phyloP scores from a whole-genome alignment of 2,329 filamentous ascomycete genomes.

The Dryadomyces sulphureus region DNA sequence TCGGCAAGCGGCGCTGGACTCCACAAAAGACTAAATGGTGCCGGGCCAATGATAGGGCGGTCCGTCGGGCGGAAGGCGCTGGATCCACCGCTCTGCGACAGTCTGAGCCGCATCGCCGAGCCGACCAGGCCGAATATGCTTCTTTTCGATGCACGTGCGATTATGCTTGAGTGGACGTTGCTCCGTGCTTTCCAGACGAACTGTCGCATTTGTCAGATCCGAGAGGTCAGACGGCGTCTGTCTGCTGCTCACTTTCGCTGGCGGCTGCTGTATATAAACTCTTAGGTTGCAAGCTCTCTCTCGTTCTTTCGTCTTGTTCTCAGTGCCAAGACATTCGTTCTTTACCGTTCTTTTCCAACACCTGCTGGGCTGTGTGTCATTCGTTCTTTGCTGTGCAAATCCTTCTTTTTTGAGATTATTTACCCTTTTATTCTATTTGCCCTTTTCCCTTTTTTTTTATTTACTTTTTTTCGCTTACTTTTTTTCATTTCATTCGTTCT shows the following conservation, averaged over 20 bases:
- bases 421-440: not conserved
- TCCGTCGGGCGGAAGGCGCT: not conserved
- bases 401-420: constrained; percentile 11
- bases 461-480: constrained; percentile 15
- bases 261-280: not conserved
- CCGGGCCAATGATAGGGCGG: too few relatives aligned
- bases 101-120: constrained; percentile 13
- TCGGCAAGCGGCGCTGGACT: too few relatives aligned
- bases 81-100: constrained; percentile 11
- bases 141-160: not conserved
- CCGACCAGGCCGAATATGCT: not conserved
- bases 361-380: constrained; percentile 23
- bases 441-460: constrained; percentile 8
- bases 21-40: too few relatives aligned
- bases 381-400: constrained; percentile 30
- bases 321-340: constrained; percentile 12
- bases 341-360: constrained; percentile 25
- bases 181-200: too few relatives aligned
- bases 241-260: too few relatives aligned
- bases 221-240: too few relatives aligned
- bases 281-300: constrained; percentile 4
- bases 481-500: constrained; percentile 1
- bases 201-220: too few relatives aligned
- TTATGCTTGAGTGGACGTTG: too few relatives aligned
- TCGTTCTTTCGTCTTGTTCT: constrained; percentile 20